phyloP scores from a whole-genome alignment of 164 flowering plant species.

The Liriodendron chinense region DNA sequence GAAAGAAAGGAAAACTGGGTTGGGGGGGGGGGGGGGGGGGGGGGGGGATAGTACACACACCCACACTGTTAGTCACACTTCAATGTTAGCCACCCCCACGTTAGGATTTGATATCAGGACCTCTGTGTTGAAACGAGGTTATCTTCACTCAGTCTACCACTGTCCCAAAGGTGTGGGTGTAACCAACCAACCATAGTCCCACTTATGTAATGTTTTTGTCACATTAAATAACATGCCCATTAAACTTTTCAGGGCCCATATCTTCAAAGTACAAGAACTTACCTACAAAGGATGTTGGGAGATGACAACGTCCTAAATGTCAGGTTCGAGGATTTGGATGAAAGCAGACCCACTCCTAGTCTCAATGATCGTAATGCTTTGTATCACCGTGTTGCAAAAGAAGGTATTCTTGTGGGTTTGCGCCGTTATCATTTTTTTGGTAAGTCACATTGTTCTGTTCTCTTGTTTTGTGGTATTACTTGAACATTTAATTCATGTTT shows the following conservation, averaged over 20 bases:
- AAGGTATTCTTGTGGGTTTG: conserved; percentile 68
- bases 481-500: not conserved
- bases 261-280: conserved; percentile 41
- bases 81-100: no score
- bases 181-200: no score
- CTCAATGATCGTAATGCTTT: not conserved
- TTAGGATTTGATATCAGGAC: no score
- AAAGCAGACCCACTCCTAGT: not conserved
- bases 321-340: conserved; percentile 42
- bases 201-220: not conserved
- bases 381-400: conserved; percentile 33
- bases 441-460: conserved; percentile 24
- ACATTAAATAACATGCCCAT: not conserved
- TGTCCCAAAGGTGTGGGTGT: no score
- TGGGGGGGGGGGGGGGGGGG: no score
- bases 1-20: no score
- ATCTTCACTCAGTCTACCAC: no score
- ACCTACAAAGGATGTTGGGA: conserved; percentile 63
- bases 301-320: conserved; percentile 72
- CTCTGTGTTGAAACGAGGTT: no score
- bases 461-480: not conserved
- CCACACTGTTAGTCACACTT: no score
- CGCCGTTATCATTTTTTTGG: conserved; percentile 69
- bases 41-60: no score
- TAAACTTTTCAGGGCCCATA: conserved; percentile 56